Evolutionary conservation across 768 basidiomycete species (phyloP).

Genomic region (Russula lepida): DNA sequence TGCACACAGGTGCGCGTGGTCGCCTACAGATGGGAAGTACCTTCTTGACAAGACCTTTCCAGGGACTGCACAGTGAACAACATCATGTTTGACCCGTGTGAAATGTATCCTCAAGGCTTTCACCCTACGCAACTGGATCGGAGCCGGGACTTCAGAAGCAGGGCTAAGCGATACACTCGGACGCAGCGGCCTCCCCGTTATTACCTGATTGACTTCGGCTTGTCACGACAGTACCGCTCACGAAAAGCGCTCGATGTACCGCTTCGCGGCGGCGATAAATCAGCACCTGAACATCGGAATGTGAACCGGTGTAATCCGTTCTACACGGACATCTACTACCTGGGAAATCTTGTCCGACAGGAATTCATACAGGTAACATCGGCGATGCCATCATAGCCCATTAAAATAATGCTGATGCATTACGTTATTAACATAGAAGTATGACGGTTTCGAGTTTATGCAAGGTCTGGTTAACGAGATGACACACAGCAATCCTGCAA

Average conservation of each 20-base stretch:
- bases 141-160: conserved; percentile 4
- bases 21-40: not conserved
- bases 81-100: conserved; percentile 14
- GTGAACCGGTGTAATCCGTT: conserved; percentile 21
- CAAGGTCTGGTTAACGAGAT: conserved; percentile 26
- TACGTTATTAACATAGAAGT: conserved; percentile 6
- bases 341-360: conserved; percentile 22
- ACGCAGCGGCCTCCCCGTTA: conserved; percentile 25
- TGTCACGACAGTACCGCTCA: conserved; percentile 22
- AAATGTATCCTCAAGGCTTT: conserved; percentile 10
- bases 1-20: conserved; percentile 21
- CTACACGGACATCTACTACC: conserved; percentile 23
- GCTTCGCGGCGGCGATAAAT: conserved; percentile 23
- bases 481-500: conserved; percentile 29
- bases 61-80: conserved; percentile 14
- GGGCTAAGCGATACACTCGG: conserved; percentile 20
- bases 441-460: conserved; percentile 14
- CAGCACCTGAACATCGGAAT: conserved; percentile 24
- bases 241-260: conserved; percentile 16
- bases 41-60: not conserved
- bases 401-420: not conserved
- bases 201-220: conserved; percentile 28
- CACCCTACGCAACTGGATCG: conserved; percentile 8
- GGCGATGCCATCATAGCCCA: not conserved
- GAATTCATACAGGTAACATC: conserved; percentile 19